A percentile compares a stretch with the other conserved stretches of the same genome.
Conservation (phyloP, 495 filamentous ascomycete species). For the Podospora fimiseda region DNA sequence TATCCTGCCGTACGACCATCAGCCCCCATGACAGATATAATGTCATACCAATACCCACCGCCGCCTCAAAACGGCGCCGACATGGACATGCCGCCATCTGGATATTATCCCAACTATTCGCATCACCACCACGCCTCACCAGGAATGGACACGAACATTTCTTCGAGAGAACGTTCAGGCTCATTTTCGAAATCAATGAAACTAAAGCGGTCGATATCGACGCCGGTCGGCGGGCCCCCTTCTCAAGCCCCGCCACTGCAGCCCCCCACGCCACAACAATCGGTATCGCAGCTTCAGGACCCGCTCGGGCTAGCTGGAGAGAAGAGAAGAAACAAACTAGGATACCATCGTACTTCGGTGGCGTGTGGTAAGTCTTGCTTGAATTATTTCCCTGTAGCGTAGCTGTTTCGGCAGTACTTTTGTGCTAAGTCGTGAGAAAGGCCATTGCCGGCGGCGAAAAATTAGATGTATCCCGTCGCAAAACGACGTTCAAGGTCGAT, state of each 20-base stretch:
- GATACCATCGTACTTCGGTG: slow-evolving; percentile 94
- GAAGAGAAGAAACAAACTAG: slow-evolving; percentile 92
- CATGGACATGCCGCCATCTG: slow-evolving; percentile 36
- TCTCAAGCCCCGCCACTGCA: slow-evolving; percentile 29
- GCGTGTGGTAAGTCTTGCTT: slow-evolving; percentile 76
- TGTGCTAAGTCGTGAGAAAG: slow-evolving; percentile 39
- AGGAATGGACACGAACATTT: slow-evolving; percentile 31
- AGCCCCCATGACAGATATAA: slow-evolving; percentile 41
- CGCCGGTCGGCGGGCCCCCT: slow-evolving; percentile 54
- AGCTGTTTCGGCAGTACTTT: neutral
- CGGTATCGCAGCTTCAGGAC: slow-evolving; percentile 19
- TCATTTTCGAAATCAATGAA: slow-evolving; percentile 35
- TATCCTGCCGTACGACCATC: slow-evolving; percentile 28
- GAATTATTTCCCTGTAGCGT: neutral
- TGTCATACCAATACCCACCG: slow-evolving; percentile 49
- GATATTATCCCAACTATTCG: slow-evolving; percentile 36
- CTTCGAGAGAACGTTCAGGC: slow-evolving; percentile 30
- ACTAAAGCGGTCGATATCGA: slow-evolving; percentile 60
- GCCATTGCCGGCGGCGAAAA: slow-evolving; percentile 90
- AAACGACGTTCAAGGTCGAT: slow-evolving; percentile 77
- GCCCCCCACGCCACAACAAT: slow-evolving; percentile 21
- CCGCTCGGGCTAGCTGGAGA: slow-evolving; percentile 53
- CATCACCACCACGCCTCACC: slow-evolving; percentile 33
- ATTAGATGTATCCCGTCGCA: slow-evolving; percentile 80
- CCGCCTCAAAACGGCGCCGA: slow-evolving; percentile 38